These are phyloP conservation scores for Antarctomyces pellizariae DNA, from an alignment of 495 filamentous ascomycete species.

Conservation along the genomic window DNA sequence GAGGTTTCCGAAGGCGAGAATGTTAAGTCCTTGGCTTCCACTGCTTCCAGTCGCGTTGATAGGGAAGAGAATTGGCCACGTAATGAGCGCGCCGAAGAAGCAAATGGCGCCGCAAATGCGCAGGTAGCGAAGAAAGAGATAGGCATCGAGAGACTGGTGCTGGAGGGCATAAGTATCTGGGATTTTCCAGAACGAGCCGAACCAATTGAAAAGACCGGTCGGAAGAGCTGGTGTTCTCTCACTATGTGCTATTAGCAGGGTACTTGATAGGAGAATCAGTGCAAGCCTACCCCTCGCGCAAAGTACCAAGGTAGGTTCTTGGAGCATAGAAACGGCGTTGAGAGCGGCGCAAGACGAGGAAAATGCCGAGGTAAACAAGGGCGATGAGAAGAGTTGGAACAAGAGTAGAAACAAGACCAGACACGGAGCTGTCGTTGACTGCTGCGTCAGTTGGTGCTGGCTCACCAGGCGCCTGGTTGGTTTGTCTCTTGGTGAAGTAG, in stretches of 20 bases:
- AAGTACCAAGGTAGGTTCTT: conserved; percentile 58
- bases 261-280: conserved; percentile 2
- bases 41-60: conserved; percentile 65
- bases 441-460: too few species aligned
- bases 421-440: conserved; percentile 6
- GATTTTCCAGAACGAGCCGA: conserved; percentile 50
- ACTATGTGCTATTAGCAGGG: conserved; percentile 14
- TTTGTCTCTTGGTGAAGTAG: too few species aligned
- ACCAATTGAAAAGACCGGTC: conserved; percentile 51
- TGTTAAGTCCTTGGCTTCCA: conserved; percentile 33
- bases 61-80: conserved; percentile 70
- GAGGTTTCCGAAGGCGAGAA: conserved; percentile 60
- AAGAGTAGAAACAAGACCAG: conserved; percentile 40
- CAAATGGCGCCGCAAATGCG: conserved; percentile 46
- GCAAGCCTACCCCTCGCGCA: conserved; percentile 42
- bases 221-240: conserved; percentile 46
- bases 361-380: conserved; percentile 37
- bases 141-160: conserved; percentile 76
- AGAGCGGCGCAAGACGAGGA: conserved; percentile 51
- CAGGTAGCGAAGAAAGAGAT: conserved; percentile 68
- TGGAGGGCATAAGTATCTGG: conserved; percentile 69
- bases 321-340: conserved; percentile 67
- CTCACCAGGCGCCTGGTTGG: too few species aligned
- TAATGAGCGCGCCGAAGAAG: conserved; percentile 60
- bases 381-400: conserved; percentile 44